Evolutionary conservation across 352 stramenopile genomes (phyloP), one percentile per base, ranked within the genome.

Genomic region (Phytophthora multivora): DNA sequence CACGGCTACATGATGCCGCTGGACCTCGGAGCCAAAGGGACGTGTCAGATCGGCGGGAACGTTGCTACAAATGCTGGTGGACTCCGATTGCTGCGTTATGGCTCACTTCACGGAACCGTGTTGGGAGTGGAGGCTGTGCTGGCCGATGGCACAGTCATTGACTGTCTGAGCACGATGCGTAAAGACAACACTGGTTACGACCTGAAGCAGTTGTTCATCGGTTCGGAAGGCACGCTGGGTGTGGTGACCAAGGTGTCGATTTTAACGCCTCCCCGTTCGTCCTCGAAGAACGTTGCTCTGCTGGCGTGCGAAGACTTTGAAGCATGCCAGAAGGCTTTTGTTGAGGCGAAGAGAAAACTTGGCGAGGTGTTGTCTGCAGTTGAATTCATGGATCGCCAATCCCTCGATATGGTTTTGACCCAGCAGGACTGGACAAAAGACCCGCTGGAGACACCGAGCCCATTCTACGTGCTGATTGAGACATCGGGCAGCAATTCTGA

Each of bases 131-230:
- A 99, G 65, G 96, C 96, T 5, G 96, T 99, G 23, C 73, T 98
- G 4, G 83, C 95, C 0, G 85, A 98, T 58, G 97, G 97, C 6
- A 91, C 77, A 11, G 63, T 94, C 18, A 52, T 99, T 38, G 90
- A 98, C 75, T 85, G 97, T 45, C 74, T 98, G 11, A 97, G 85
- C 46, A 85, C 84, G 9, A 91, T 97, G 77, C 84, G 96, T 45
- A 99, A 99, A 83, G 96, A 99, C 78, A 99, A 99, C 80, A 98
- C 95, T 13, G 97, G 97, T 5, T 99, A 99, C 66, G 89, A 98
- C 62, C 65, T 99, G 0, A 98, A 98, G 75, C 96, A 99, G 70
- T 75, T 99, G 30, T 98, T 99, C 60, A 96, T 99, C 46, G 97
- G 96, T 7, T 90, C 91, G 10, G 97, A 99, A 67, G 97, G 97